Conservation (phyloP, 345 rosid species). For the Citrus mangshanensis region DNA sequence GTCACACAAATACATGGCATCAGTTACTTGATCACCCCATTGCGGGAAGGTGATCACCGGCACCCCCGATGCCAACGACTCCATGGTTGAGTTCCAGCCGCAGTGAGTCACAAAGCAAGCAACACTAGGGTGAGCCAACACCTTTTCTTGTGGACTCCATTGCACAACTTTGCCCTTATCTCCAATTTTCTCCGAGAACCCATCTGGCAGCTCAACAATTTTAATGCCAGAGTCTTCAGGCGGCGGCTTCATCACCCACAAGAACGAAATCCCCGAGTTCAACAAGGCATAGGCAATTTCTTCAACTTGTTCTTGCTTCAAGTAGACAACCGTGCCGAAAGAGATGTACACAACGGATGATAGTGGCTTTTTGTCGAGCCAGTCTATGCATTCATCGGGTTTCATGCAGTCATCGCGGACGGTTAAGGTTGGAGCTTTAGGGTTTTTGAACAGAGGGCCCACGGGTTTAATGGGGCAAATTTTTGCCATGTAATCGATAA, state of each 20-base stretch:
- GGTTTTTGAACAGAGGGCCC: conserved; percentile 64
- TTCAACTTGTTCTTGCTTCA: conserved; percentile 65
- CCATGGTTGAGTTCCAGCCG: conserved; percentile 92
- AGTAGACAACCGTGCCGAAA: conserved; percentile 58
- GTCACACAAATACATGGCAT: conserved; percentile 64
- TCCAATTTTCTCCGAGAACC: conserved; percentile 49
- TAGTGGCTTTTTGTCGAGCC: conserved; percentile 64
- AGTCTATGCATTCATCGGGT: conserved; percentile 62
- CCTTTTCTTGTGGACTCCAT: conserved; percentile 85
- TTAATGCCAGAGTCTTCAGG: conserved; percentile 28
- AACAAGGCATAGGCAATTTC: conserved; percentile 72
- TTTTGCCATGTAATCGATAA: conserved; percentile 59
- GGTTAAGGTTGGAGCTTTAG: conserved; percentile 27
- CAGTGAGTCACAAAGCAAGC: conserved; percentile 80
- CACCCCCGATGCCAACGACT: conserved; percentile 59
- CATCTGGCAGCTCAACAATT: conserved; percentile 52
- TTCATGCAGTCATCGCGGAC: conserved; percentile 45
- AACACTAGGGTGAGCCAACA: conserved; percentile 62
- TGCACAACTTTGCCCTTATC: conserved; percentile 55
- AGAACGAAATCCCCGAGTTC: conserved; percentile 50
- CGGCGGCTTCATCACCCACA: conserved; percentile 77
- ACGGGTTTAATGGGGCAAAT: conserved; percentile 45
- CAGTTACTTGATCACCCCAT: conserved; percentile 86
- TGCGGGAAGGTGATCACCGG: conserved; percentile 72
- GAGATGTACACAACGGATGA: conserved; percentile 84